These are phyloP conservation scores for Rosa lucieae DNA, from an alignment of 306 rosid species.

Conservation along the genomic window DNA sequence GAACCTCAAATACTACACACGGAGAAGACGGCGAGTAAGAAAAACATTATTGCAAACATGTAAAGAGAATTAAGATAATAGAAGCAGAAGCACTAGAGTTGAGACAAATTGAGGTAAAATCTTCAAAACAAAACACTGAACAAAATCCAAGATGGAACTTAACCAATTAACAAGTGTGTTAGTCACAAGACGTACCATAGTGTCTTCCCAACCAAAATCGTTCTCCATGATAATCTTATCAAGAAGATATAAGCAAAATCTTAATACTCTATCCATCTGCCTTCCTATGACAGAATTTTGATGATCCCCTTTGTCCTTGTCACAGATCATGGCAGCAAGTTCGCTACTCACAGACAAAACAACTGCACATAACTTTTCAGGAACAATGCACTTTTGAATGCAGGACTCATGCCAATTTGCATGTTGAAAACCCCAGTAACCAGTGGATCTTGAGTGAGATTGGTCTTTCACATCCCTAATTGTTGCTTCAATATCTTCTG, in stretches of 20 bases:
- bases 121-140: neutral
- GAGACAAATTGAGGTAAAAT: neutral
- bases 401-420: slow-evolving; percentile 77
- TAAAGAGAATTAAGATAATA: neutral
- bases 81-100: neutral
- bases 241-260: slow-evolving; percentile 74
- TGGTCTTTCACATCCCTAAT: slow-evolving; percentile 30
- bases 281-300: slow-evolving; percentile 35
- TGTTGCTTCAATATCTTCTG: slow-evolving; percentile 46
- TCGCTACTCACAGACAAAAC: slow-evolving; percentile 60
- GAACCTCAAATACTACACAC: slow-evolving; percentile 71
- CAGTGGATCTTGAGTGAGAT: slow-evolving; percentile 29
- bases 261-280: slow-evolving; percentile 56
- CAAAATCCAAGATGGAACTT: neutral
- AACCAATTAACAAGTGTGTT: neutral
- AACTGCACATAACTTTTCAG: slow-evolving; percentile 61
- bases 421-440: slow-evolving; percentile 66
- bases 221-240: slow-evolving; percentile 50
- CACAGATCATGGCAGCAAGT: slow-evolving; percentile 51
- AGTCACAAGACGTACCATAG: slow-evolving; percentile 51
- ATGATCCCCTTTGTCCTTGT: slow-evolving; percentile 29
- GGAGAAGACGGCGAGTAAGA: slow-evolving; percentile 16
- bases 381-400: slow-evolving; percentile 63
- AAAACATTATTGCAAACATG: neutral
- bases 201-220: slow-evolving; percentile 70